Evolutionary conservation across 192 early-diverging fungal species (phyloP), one percentile per base, ranked within the genome.

Genomic region (Entomortierella beljakovae): DNA sequence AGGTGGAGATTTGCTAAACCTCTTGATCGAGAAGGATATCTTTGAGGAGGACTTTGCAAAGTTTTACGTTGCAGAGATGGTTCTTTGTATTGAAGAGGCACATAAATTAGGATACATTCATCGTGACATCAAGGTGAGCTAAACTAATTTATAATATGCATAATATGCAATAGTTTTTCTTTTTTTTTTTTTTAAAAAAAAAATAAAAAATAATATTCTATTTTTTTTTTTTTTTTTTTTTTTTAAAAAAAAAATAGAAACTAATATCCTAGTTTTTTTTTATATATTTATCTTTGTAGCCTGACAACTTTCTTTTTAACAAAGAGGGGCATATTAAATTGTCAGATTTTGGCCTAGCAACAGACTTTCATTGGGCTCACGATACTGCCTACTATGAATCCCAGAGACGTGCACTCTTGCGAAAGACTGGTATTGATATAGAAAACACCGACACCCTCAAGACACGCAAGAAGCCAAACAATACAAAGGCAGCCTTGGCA

Each of bases 1-100:
- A 6, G 98, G 98, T 51, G 98, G 98, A 32, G 97, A 99, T 68
- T 81, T 99, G 72, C 91, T 97, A 80, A 94, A 91, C 68, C 84
- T 98, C 82, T 86, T 99, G 93, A 98, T 83, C 88, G 96, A 80
- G 88, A 94, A 81, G 90, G 96, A 80, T 80, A 87, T 72, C 71
- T 89, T 97, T 58, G 85, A 89, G 51, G 91, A 97, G 75, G 82
- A 86, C 1, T 88, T 92, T 68, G 94, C 94, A 20, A 86, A 88
- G 54, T 97, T 96, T 68, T 98, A 98, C 71, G 81, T 94, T 38
- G 94, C 92, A 10, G 96, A 98, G 83, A 94, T 95, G 89, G 77
- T 91, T 7, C 75, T 95, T 38, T 90, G 91, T 7, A 92, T 98
- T 33, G 85, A 90, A 25, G 92, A 88, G 38, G 84, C 96, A 26